Base-by-base conservation (phyloP, 805 yeast species). In the Saccharomycopsis vini region DNA sequence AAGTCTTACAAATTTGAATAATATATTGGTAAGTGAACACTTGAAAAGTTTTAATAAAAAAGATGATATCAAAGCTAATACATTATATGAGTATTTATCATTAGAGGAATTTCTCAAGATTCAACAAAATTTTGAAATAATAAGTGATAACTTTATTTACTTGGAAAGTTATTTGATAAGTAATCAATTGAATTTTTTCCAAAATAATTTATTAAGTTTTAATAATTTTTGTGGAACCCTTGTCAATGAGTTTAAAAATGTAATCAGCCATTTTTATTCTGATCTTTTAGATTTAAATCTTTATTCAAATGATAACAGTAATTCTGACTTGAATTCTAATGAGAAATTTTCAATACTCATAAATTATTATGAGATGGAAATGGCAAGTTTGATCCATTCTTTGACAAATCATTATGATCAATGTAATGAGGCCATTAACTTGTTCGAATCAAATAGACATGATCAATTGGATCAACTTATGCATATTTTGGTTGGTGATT, bases 381-480 rank as follows among this genome's bases (percentile, higher is more conserved):
- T 48, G 51, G 51, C 51, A 9, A 29, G 22, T n/a, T 38, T 43
- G 36, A n/a, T 48, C 12, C 44, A 42, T 4, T 45, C 50, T 5
- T 35, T 48, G 19, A 42, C 50, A 1, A 29, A 48, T 23, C 51
- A 48, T 33, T 48, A 45, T 38, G 51, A 45, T 34, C 46, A 45
- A 28, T 48, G 51, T 35, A 39, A 36, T 20, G 51, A 48, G 16
- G 45, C 49, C 7, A 12, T 39, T 6, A 22, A 28, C 2, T 28
- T 48, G 12, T 39, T 18, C 13, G 32, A 38, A 12, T 10, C 13
- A 13, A 21, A 38, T n/a, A 35, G 15, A 13, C 21, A 32, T 12
- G 43, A 18, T 3, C 42, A 42, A 16, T 30, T 48, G 12, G 29
- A 32, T 7, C 47, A 45, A 20, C 36, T 48, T n/a, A 22, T 40